Evolutionary conservation across 768 basidiomycete species (phyloP).

Genomic region (Boletus pseudopeckii): DNA sequence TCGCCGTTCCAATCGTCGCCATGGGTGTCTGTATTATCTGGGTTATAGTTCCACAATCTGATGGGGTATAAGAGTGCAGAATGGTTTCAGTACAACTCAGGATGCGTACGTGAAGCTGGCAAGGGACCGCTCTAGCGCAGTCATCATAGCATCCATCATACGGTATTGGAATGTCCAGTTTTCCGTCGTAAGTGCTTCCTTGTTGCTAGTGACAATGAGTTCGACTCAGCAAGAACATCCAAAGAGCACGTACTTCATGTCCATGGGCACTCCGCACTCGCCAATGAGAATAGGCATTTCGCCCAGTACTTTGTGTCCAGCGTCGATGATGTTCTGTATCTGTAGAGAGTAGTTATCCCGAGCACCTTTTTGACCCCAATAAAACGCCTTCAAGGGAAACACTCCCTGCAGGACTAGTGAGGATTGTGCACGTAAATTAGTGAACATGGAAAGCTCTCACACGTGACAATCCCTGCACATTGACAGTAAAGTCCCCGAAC

Average conservation of each 20-base stretch:
- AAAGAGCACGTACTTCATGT: constrained; percentile 74
- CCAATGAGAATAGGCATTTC: constrained; percentile 85
- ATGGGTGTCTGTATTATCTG: constrained; percentile 67
- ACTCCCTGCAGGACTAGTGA: constrained; percentile 58
- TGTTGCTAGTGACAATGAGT: constrained; percentile 43
- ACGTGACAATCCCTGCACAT: constrained; percentile 88
- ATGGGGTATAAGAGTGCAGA: neutral
- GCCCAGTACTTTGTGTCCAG: constrained; percentile 65
- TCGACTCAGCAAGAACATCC: neutral
- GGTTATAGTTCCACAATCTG: constrained; percentile 95
- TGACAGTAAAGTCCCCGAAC: constrained; percentile 82
- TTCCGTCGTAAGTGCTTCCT: constrained; percentile 66
- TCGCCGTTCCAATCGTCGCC: constrained; percentile 97
- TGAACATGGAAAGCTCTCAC: constrained; percentile 40
- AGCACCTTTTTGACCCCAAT: constrained; percentile 83
- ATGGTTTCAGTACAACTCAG: neutral
- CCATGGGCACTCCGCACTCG: constrained; percentile 95
- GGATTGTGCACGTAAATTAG: neutral
- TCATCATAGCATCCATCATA: constrained; percentile 95
- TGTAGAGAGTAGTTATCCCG: constrained; percentile 82
- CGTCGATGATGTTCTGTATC: constrained; percentile 72
- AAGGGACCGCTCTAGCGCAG: constrained; percentile 70
- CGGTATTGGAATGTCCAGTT: constrained; percentile 79
- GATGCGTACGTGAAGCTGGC: constrained; percentile 80
- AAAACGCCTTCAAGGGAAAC: constrained; percentile 76